Evolutionary conservation across 2,329 filamentous ascomycete genomes (phyloP), one percentile per base, ranked within the genome.

Genomic region (Alternaria incomplexa): DNA sequence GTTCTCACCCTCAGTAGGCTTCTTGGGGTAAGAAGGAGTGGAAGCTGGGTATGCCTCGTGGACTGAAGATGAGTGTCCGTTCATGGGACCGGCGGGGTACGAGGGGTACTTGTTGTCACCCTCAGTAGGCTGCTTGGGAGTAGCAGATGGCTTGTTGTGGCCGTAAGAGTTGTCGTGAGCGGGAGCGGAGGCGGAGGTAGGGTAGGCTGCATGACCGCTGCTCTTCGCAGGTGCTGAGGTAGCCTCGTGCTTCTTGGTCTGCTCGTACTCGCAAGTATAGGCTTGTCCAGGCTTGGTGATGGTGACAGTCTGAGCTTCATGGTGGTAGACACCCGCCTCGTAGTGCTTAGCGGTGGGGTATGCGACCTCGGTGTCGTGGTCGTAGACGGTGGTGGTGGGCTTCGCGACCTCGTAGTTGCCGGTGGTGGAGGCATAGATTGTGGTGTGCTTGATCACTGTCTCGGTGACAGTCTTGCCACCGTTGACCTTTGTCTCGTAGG

Each of bases 351-450:
- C 68, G 56, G 73, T 77, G 36, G 64, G 69, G 54, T 65, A 79
- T 51, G 53, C 71, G 36, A 76, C 72, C 55, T 58, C 65, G 26
- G 75, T 72, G 61, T 70, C 62, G 43, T 73, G 64, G 50, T 68
- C 72, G 44, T 71, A 73, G 46, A 61, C 48, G 54, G 79, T 77
- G 25, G 72, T 65, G 55, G 79, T 79, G 17, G 77, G 76, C 65
- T 79, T 77, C 22, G 65, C 56, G 60, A 81, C 70, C 46, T 71
- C 70, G 69, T 78, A 74, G 48, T 68, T 66, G 28, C 74, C 75
- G 28, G 76, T 67, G 43, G 56, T 64, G 32, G 66, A 61, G 57
- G 65, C 67, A 26, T 64, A 71, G 46, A 75, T 64, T 40, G 72
- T 76, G 40, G 64, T 68, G 50, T 70, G 71, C 51, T 66, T 58